These are phyloP conservation scores for Cladosporium phlei DNA, from an alignment of 2,329 filamentous ascomycete genomes.

Conservation along the genomic window DNA sequence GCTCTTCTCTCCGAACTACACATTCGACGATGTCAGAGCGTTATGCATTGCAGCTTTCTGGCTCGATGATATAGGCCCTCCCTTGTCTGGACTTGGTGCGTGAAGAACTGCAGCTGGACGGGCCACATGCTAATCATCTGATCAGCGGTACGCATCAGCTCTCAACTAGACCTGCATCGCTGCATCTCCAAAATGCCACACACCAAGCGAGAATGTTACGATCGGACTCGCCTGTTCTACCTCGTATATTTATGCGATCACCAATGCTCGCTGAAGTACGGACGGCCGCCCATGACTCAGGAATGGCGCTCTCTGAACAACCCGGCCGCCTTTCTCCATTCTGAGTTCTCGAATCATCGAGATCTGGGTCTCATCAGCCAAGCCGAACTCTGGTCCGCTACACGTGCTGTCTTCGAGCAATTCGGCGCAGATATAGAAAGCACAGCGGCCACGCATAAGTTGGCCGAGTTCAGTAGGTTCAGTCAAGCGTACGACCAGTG, in stretches of 20 bases:
- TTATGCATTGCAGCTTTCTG: constrained; percentile 38
- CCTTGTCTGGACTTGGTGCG: constrained; percentile 25
- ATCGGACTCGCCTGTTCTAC: constrained; percentile 36
- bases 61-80: constrained; percentile 29
- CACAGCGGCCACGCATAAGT: constrained; percentile 26
- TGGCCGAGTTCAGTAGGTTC: constrained; percentile 29
- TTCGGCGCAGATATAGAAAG: constrained; percentile 29
- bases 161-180: constrained; percentile 36
- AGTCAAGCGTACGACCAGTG: constrained; percentile 24
- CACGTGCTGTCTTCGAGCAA: constrained; percentile 25
- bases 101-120: too few relatives aligned
- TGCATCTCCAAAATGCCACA: constrained; percentile 34
- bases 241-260: constrained; percentile 40
- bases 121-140: background rate
- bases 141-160: constrained; percentile 35
- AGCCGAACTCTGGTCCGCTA: constrained; percentile 26
- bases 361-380: constrained; percentile 27
- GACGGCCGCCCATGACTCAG: constrained; percentile 35
- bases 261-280: constrained; percentile 35
- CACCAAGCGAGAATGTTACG: constrained; percentile 30
- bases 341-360: constrained; percentile 28
- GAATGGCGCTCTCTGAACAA: constrained; percentile 30
- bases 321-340: constrained; percentile 30
- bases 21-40: constrained; percentile 29
- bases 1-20: constrained; percentile 26